Percentiles rank a stretch among this genome's conserved stretches.
phyloP scores from a whole-genome alignment of 148 eudicot genomes.

The Rheum nobile region DNA sequence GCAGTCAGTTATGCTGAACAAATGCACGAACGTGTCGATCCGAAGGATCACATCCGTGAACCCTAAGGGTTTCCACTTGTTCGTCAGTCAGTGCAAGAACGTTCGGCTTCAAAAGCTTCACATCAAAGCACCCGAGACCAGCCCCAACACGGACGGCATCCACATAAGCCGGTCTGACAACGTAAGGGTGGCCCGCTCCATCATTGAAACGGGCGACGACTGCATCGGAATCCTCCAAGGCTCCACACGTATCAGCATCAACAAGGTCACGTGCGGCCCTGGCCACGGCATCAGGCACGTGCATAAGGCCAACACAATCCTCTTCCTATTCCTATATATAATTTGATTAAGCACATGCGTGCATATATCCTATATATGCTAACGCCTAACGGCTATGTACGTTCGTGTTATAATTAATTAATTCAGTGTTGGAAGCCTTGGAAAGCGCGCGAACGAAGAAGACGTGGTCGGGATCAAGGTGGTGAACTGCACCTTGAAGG shows the following conservation, averaged over 20 bases:
- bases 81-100: conserved; percentile 19
- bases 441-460: conserved; percentile 35
- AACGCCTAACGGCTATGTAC: too few relatives aligned
- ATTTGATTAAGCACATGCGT: too few relatives aligned
- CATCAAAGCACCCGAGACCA: conserved; percentile 37
- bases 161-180: conserved; percentile 40
- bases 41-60: conserved; percentile 30
- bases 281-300: conserved; percentile 73
- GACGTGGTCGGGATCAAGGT: conserved; percentile 57
- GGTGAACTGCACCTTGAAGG: conserved; percentile 26
- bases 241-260: conserved; percentile 29
- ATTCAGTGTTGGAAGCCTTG: conserved; percentile 64
- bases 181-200: conserved; percentile 24
- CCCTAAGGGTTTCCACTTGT: conserved; percentile 68
- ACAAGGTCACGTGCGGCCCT: conserved; percentile 50
- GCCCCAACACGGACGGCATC: conserved; percentile 70
- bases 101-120: conserved; percentile 23
- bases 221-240: conserved; percentile 67
- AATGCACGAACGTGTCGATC: conserved; percentile 28
- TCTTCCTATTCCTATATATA: too few relatives aligned
- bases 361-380: too few relatives aligned
- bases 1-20: conserved; percentile 41
- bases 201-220: conserved; percentile 58
- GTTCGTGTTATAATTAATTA: too few relatives aligned
- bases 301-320: too few relatives aligned